phyloP scores from a whole-genome alignment of 495 filamentous ascomycete species.

The Neohortaea acidophila region DNA sequence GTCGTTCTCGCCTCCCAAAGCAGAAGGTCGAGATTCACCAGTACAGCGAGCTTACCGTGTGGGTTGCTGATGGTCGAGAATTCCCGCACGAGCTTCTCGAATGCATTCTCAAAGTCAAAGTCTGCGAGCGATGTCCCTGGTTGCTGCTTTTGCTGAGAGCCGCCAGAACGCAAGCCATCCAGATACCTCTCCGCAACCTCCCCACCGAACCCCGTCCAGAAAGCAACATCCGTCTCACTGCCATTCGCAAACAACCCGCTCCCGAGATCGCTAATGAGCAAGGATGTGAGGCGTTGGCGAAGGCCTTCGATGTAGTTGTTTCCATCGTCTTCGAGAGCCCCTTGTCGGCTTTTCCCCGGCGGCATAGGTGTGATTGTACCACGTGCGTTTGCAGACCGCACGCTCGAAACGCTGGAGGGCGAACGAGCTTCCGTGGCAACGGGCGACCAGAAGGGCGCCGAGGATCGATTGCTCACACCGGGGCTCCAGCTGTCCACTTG shows the following conservation, averaged over 20 bases:
- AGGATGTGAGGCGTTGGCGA: slow-evolving; percentile 55
- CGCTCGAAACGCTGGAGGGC: slow-evolving; percentile 26
- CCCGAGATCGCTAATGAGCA: slow-evolving; percentile 81
- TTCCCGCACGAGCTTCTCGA: not conserved
- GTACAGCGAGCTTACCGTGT: slow-evolving; percentile 1
- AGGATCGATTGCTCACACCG: slow-evolving; percentile 59
- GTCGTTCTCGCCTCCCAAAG: too few species aligned
- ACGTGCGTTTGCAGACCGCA: slow-evolving; percentile 30
- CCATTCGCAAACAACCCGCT: slow-evolving; percentile 69
- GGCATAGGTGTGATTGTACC: slow-evolving; percentile 37
- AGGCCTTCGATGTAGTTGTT: slow-evolving; percentile 1
- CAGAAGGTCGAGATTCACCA: slow-evolving; percentile 11
- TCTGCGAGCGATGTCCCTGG: not conserved
- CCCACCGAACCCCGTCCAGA: slow-evolving; percentile 30
- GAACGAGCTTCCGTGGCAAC: slow-evolving; percentile 44
- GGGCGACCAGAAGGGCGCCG: slow-evolving; percentile 77
- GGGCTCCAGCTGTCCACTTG: slow-evolving; percentile 53
- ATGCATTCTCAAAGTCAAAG: slow-evolving; percentile 7
- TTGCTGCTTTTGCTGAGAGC: too few species aligned
- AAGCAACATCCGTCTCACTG: slow-evolving; percentile 89
- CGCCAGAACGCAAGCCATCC: too few species aligned
- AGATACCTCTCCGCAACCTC: slow-evolving; percentile 3
- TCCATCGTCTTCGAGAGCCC: not conserved
- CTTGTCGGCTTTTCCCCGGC: slow-evolving; percentile 15
- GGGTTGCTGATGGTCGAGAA: slow-evolving; percentile 6